These are phyloP conservation scores for Pezicula neosporulosa DNA, from an alignment of 2,329 filamentous ascomycete species.

Conservation along the genomic window DNA sequence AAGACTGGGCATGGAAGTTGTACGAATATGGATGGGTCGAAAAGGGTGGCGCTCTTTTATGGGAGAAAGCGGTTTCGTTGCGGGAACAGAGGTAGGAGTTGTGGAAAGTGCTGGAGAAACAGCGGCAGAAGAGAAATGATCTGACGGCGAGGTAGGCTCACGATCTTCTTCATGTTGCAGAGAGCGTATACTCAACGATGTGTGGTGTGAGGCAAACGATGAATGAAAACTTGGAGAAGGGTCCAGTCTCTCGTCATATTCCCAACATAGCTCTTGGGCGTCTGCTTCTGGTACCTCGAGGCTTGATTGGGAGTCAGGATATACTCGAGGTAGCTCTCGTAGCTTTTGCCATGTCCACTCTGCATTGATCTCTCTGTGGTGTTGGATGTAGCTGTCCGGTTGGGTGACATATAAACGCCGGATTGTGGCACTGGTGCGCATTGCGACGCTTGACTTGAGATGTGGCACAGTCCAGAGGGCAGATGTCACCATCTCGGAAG, in stretches of 20 bases:
- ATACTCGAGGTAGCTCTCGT: slow-evolving; percentile 56
- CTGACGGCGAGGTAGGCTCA: slow-evolving; percentile 23
- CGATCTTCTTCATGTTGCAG: slow-evolving; percentile 32
- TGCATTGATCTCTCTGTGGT: slow-evolving; percentile 33
- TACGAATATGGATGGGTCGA: slow-evolving; percentile 47
- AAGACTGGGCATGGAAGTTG: slow-evolving; percentile 46
- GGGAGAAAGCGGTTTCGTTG: slow-evolving; percentile 13
- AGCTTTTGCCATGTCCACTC: slow-evolving; percentile 72
- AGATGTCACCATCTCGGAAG: slow-evolving; percentile 70
- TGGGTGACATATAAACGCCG: slow-evolving; percentile 74
- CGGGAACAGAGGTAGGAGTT: slow-evolving; percentile 20
- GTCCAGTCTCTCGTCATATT: slow-evolving; percentile 63
- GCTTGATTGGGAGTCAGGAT: slow-evolving; percentile 41
- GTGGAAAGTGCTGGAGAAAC: slow-evolving; percentile 21
- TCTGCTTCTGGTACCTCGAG: slow-evolving; percentile 54
- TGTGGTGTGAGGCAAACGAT: slow-evolving; percentile 38
- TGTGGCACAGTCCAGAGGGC: slow-evolving; percentile 70
- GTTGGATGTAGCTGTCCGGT: slow-evolving; percentile 70
- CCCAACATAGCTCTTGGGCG: slow-evolving; percentile 64
- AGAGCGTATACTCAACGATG: slow-evolving; percentile 38
- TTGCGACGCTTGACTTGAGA: slow-evolving; percentile 66
- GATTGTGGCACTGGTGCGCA: slow-evolving; percentile 57
- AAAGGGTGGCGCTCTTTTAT: slow-evolving; percentile 30
- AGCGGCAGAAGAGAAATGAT: slow-evolving; percentile 26
- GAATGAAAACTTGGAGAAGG: slow-evolving; percentile 42